These are phyloP conservation scores for Penicillium angulare DNA, from an alignment of 495 filamentous ascomycete genomes.

Conservation along the genomic window DNA sequence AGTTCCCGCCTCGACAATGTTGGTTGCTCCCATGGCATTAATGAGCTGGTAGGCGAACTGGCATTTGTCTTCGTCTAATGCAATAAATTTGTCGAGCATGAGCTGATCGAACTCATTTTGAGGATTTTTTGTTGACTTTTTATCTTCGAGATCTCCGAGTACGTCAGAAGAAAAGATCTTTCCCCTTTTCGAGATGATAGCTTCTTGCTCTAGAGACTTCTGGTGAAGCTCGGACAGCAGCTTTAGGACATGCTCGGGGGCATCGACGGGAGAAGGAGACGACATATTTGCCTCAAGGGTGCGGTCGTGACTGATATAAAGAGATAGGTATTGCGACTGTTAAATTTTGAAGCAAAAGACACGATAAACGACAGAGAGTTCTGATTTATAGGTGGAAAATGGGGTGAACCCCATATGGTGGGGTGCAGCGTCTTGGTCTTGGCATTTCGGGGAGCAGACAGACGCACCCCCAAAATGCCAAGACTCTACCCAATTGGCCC, in stretches of 20 bases:
- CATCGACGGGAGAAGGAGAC: conserved; percentile 13
- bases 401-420: background rate
- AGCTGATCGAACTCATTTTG: conserved; percentile 26
- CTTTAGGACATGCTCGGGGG: conserved; percentile 19
- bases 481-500: no score
- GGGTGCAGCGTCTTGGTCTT: background rate
- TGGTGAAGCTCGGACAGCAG: conserved; percentile 24
- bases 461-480: no score
- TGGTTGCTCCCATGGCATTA: conserved; percentile 37
- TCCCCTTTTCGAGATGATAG: conserved; percentile 18
- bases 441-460: conserved; percentile 8
- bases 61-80: conserved; percentile 52
- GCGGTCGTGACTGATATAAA: background rate
- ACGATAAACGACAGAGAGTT: no score
- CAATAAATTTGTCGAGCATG: conserved; percentile 51
- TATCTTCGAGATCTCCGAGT: conserved; percentile 15
- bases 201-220: conserved; percentile 25
- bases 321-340: background rate
- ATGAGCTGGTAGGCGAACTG: conserved; percentile 48
- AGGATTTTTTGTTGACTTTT: conserved; percentile 5
- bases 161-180: conserved; percentile 17
- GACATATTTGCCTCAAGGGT: conserved; percentile 2
- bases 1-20: conserved; percentile 54
- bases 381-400: no score
- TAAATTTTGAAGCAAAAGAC: no score